Base-by-base conservation (phyloP, 2,329 filamentous ascomycete genomes). In the Furcasterigmium sp. region DNA sequence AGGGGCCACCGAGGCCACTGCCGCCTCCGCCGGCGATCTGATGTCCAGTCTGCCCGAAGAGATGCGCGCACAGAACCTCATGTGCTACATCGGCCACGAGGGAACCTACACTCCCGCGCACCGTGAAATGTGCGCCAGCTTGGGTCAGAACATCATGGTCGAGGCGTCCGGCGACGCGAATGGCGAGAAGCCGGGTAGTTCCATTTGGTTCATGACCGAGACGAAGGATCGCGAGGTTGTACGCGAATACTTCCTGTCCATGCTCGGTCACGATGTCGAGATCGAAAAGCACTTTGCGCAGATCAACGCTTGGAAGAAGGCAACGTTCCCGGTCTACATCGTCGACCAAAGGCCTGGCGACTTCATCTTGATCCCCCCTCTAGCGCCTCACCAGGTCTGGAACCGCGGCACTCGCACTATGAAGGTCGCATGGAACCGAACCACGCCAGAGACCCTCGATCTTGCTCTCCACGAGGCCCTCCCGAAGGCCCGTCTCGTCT, bases 131-230 rank as follows among this genome's bases (percentile, higher is more conserved):
- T 98, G 93, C 63, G 93, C 89, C 11, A 95, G 87, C 28, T 69
- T 97, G 11, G 91, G 93, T 0, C 93, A 98, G 53, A 98, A 98
- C 57, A 91, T 98, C 54, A 97, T 98, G 93, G 90, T 98, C 2
- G 89, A 96, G 52, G 82, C 90, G 3, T 97, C 91, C 1, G 70
- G 80, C 3, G 70, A 78, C 15, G 78, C 84, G 43, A 73, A 85
- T 40, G 87, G 85, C 5, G 87, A 93, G 57, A 87, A 82, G 50
- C 79, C 85, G 2, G 93, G 93, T 2, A 95, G 87, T 43, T 96
- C 93, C 0, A 80, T 98, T 29, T 98, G 93, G 93, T 95, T 97
- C 60, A 97, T 98, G 93, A 97, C 93, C 0, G 90, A 96, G 61
- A 90, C 84, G 28, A 94, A 93, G 55, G 93, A 98, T 56, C 83